phyloP scores from a whole-genome alignment of 257 asterid genomes.

The Nicotiana paniculata region DNA sequence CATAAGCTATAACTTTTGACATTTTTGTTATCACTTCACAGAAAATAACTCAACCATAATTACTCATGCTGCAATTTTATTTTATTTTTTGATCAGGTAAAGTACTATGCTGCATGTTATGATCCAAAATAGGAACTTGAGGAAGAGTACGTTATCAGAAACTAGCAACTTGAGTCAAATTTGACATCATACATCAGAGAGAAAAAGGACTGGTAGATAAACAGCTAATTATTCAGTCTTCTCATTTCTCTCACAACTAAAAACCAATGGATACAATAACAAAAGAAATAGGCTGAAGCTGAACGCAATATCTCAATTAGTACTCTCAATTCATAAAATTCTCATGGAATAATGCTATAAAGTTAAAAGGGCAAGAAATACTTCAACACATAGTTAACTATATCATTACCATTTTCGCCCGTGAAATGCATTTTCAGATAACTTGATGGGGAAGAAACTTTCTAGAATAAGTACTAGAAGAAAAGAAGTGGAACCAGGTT shows the following conservation, averaged over 20 bases:
- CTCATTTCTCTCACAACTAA: background rate
- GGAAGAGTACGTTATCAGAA: background rate
- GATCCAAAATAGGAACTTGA: conserved; percentile 2
- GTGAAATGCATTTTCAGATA: background rate
- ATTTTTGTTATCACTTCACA: background rate
- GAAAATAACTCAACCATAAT: background rate
- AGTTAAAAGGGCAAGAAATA: background rate
- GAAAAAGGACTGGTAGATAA: background rate
- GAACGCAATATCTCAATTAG: background rate
- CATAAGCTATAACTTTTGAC: background rate
- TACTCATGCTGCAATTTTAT: background rate
- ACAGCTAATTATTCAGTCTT: background rate
- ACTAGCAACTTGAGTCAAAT: background rate
- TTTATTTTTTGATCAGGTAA: too few species aligned
- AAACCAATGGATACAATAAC: background rate
- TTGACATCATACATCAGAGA: background rate
- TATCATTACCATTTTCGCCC: background rate
- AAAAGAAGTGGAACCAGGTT: background rate
- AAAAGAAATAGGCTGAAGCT: background rate
- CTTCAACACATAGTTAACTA: background rate
- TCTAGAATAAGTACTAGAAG: background rate
- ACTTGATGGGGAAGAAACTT: background rate
- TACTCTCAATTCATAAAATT: background rate
- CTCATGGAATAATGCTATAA: background rate
- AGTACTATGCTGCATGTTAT: background rate